Percentiles rank a stretch among this genome's conserved stretches.
These are phyloP conservation scores for Licmophora abbreviata DNA, from an alignment of 108 stramenopile species.

Conservation along the genomic window DNA sequence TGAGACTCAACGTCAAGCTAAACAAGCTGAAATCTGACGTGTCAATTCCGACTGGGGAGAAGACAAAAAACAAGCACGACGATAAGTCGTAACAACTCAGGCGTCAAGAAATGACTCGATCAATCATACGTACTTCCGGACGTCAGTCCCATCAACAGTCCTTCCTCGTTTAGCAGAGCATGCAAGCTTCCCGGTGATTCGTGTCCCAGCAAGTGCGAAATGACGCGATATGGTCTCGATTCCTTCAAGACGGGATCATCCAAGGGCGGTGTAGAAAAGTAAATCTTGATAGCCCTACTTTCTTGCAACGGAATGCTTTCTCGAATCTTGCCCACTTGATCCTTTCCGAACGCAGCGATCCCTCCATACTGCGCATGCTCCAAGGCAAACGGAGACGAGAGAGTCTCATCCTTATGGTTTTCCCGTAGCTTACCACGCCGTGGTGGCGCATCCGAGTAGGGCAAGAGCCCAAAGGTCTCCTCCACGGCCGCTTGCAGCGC, in stretches of 20 bases:
- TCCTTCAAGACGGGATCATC: constrained; percentile 62
- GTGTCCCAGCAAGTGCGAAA: constrained; percentile 93
- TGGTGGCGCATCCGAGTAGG: constrained; percentile 36
- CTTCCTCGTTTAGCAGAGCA: constrained; percentile 59
- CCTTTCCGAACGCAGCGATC: constrained; percentile 57
- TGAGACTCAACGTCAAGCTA: constrained; percentile 59
- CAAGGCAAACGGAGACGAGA: no score
- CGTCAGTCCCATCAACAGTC: constrained; percentile 63
- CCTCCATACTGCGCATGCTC: constrained; percentile 59
- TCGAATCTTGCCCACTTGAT: constrained; percentile 59
- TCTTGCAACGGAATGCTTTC: constrained; percentile 86
- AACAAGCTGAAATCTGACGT: constrained; percentile 70
- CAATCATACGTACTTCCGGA: no score
- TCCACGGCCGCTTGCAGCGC: constrained; percentile 68
- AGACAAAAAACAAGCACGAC: no score
- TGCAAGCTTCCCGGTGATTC: constrained; percentile 92
- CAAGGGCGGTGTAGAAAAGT: constrained; percentile 80
- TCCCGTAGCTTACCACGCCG: constrained; percentile 25
- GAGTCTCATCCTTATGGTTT: constrained; percentile 15
- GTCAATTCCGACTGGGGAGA: constrained; percentile 47
- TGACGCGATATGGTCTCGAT: constrained; percentile 69
- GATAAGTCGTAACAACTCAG: no score
- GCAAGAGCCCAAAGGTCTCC: constrained; percentile 56
- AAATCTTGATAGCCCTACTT: constrained; percentile 70
- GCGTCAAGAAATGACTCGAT: no score